A percentile compares a stretch with the other conserved stretches of the same genome.
Evolutionary conservation across 805 yeast genomes (phyloP).

Genomic region (Teunomyces tritomae): DNA sequence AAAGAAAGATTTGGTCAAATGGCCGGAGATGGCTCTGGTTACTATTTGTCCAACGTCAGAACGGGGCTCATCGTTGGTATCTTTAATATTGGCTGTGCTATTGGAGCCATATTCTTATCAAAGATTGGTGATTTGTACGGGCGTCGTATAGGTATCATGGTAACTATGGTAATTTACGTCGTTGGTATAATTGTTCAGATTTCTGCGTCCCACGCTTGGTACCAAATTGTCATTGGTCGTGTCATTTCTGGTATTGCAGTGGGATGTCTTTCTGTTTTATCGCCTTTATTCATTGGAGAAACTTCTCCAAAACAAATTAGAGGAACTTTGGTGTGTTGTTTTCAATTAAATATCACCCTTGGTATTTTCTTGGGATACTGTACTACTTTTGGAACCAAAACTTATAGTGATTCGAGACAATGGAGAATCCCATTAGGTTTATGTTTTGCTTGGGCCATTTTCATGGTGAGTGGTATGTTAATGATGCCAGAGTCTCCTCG

Average conservation of each 20-base stretch:
- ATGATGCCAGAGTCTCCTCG: constrained; percentile 72
- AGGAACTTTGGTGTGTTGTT: constrained; percentile 69
- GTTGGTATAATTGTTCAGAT: constrained; percentile 63
- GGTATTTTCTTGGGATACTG: constrained; percentile 74
- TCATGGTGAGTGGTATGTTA: constrained; percentile 49
- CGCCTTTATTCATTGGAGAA: constrained; percentile 67
- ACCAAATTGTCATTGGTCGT: constrained; percentile 63
- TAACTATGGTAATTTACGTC: constrained; percentile 54
- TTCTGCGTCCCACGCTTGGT: constrained; percentile 53
- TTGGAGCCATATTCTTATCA: constrained; percentile 64
- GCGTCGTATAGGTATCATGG: constrained; percentile 55
- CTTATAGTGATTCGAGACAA: constrained; percentile 48
- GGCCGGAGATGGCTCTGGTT: constrained; percentile 34
- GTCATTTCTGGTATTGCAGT: constrained; percentile 68
- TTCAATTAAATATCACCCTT: constrained; percentile 66
- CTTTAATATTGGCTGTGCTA: constrained; percentile 69
- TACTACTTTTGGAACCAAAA: constrained; percentile 57
- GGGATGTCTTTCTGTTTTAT: constrained; percentile 67
- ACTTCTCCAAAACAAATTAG: constrained; percentile 67
- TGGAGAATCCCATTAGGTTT: constrained; percentile 70
- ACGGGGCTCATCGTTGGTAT: constrained; percentile 53
- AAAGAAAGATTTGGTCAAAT: constrained; percentile 46
- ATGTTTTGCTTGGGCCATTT: constrained; percentile 44
- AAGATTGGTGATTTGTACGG: constrained; percentile 59
- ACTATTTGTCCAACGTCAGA: constrained; percentile 43